Percentiles rank a stretch among this genome's conserved stretches.
These are phyloP conservation scores for Lepidium sativum DNA, from an alignment of 345 rosid genomes.

Conservation along the genomic window DNA sequence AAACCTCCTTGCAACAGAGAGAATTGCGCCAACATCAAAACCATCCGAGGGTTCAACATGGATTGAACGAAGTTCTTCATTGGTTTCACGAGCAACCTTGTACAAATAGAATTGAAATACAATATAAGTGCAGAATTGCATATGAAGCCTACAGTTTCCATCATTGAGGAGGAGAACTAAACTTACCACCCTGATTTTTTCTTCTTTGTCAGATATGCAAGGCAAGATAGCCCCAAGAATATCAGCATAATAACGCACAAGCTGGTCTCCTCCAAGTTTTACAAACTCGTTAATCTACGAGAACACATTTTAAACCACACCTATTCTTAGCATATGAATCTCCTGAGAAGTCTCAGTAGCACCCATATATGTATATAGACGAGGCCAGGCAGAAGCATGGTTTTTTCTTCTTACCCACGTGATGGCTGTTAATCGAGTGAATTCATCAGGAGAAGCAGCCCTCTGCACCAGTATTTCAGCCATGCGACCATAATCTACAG, in stretches of 20 bases:
- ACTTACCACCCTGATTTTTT: conserved; percentile 96
- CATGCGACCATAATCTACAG: conserved; percentile 99
- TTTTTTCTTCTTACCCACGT: conserved; percentile 66
- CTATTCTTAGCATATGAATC: conserved; percentile 5
- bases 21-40: conserved; percentile 78
- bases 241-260: conserved; percentile 88
- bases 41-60: conserved; percentile 81
- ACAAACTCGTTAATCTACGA: conserved; percentile 95
- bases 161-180: conserved; percentile 1
- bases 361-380: neutral
- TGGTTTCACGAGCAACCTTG: conserved; percentile 99
- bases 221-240: conserved; percentile 97
- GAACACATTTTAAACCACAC: neutral
- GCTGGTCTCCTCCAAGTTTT: conserved; percentile 99
- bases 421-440: conserved; percentile 92
- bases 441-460: conserved; percentile 90
- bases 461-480: conserved; percentile 98
- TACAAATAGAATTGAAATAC: neutral
- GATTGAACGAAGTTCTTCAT: conserved; percentile 91
- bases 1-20: conserved; percentile 87
- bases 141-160: neutral
- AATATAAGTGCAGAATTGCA: conserved; percentile 8
- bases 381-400: neutral
- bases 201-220: conserved; percentile 97
- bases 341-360: neutral